Conservation (phyloP, 768 basidiomycete genomes). For the Cystobasidium onofrii region DNA sequence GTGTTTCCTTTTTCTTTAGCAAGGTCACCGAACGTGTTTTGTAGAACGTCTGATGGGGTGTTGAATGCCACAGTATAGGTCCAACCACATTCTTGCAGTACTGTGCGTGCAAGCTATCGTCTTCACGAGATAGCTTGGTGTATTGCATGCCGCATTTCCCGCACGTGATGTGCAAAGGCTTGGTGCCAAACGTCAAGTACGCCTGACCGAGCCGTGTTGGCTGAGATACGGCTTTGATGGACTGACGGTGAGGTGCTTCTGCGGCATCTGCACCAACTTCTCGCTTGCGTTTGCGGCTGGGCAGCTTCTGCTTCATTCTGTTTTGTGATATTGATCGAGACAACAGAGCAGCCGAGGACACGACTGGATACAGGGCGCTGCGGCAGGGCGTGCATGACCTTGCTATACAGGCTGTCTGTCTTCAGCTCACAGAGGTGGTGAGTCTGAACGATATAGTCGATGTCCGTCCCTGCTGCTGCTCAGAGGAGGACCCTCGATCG, state of each 20-base stretch:
- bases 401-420: no score
- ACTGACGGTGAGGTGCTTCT: neutral
- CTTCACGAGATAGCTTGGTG: conserved; percentile 2
- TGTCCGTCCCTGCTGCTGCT: no score
- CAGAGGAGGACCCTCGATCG: no score
- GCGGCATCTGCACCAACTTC: no score
- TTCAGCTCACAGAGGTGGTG: no score
- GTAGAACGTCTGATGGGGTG: neutral
- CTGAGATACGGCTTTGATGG: neutral
- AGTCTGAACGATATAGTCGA: no score
- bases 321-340: no score
- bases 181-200: neutral
- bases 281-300: no score
- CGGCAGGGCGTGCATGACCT: no score
- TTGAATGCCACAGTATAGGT: neutral
- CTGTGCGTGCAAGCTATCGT: neutral
- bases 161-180: conserved; percentile 1
- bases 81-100: conserved; percentile 7
- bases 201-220: neutral
- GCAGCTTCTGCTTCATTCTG: no score
- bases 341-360: no score
- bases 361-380: no score
- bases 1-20: neutral
- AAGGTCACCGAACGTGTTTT: neutral
- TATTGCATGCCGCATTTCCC: conserved; percentile 20